Evolutionary conservation across 257 asterid genomes (phyloP).

Genomic region (Fraxinus excelsior): DNA sequence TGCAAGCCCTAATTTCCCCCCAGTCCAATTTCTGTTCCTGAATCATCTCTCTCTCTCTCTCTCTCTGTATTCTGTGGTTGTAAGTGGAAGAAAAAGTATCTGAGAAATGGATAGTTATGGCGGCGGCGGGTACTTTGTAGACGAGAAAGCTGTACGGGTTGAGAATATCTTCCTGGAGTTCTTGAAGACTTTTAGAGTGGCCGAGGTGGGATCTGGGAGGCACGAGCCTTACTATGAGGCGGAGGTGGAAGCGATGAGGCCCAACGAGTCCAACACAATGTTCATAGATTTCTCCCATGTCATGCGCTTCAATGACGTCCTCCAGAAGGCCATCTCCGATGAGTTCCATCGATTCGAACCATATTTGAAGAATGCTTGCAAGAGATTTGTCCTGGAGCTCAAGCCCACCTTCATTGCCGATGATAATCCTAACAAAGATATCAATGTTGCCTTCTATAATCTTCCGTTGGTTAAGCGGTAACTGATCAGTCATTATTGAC

Average conservation of each 20-base stretch:
- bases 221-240: constrained; percentile 69
- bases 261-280: constrained; percentile 89
- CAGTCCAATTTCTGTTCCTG: neutral
- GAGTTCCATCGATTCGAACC: constrained; percentile 87
- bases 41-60: neutral
- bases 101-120: constrained; percentile 54
- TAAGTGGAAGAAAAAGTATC: neutral
- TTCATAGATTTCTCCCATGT: constrained; percentile 91
- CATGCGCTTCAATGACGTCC: constrained; percentile 76
- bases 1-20: constrained; percentile 13
- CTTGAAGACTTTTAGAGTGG: constrained; percentile 60
- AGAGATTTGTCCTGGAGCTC: constrained; percentile 75
- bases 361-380: constrained; percentile 80
- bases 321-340: constrained; percentile 83
- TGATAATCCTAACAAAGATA: constrained; percentile 80
- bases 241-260: constrained; percentile 77
- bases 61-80: neutral
- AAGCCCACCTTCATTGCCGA: constrained; percentile 70
- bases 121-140: constrained; percentile 65
- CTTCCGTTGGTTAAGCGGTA: constrained; percentile 76
- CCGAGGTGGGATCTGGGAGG: constrained; percentile 47
- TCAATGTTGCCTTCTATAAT: constrained; percentile 78
- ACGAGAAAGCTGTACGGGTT: constrained; percentile 80
- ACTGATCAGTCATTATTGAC: neutral
- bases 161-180: constrained; percentile 82